phyloP scores from a whole-genome alignment of 371 early-diverging fungal species.

The Blyttiomyces sp. region DNA sequence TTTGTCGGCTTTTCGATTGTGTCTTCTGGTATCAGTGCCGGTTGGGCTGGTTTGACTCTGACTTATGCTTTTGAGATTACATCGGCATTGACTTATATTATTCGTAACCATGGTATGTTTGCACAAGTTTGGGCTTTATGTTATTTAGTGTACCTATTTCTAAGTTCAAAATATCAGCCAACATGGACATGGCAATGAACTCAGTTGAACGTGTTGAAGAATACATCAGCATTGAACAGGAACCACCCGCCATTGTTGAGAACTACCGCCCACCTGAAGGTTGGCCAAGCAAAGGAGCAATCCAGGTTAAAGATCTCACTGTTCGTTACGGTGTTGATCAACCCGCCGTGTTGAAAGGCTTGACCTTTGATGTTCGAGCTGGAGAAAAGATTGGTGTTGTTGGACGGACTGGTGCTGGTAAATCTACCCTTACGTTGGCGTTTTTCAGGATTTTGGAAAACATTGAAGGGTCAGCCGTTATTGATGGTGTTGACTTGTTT shows the following conservation, averaged over 20 bases:
- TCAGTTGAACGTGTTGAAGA: conserved; percentile 76
- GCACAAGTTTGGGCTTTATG: conserved; percentile 1
- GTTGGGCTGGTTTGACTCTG: conserved; percentile 75
- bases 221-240: conserved; percentile 68
- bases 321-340: conserved; percentile 31
- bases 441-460: conserved; percentile 58
- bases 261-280: conserved; percentile 51
- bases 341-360: conserved; percentile 49
- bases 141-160: background rate
- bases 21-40: conserved; percentile 59
- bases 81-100: conserved; percentile 64
- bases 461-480: conserved; percentile 43
- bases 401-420: conserved; percentile 61
- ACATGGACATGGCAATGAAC: conserved; percentile 83
- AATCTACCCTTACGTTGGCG: conserved; percentile 52
- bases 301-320: conserved; percentile 48
- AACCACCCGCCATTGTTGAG: conserved; percentile 58
- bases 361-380: conserved; percentile 58
- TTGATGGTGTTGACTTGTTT: conserved; percentile 56
- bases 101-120: no score
- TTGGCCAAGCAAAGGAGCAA: conserved; percentile 65
- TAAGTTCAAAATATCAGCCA: conserved; percentile 46
- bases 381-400: conserved; percentile 87
- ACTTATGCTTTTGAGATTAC: conserved; percentile 76
- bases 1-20: conserved; percentile 59